These are phyloP conservation scores for Coniella vitis DNA, from an alignment of 2,329 filamentous ascomycete species.

Conservation along the genomic window DNA sequence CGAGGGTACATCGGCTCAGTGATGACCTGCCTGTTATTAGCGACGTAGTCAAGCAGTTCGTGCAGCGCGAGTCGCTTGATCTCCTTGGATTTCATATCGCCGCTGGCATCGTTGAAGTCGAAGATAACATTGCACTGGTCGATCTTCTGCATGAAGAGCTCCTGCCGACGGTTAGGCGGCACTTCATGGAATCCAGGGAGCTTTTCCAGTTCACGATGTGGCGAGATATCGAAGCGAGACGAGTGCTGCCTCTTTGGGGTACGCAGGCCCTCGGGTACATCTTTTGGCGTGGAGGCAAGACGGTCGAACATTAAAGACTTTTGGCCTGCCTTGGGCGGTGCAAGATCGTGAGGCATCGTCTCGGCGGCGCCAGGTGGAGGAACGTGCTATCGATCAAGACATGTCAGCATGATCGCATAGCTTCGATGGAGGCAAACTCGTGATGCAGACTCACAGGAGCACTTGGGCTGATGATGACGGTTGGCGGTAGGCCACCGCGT, in stretches of 20 bases:
- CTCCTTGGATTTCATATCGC: conserved; percentile 99
- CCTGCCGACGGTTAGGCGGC: conserved; percentile 85
- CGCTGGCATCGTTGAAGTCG: conserved; percentile 97
- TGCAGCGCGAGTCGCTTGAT: conserved; percentile 96
- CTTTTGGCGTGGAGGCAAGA: conserved; percentile 88
- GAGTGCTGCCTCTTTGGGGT: conserved; percentile 97
- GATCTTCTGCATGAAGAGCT: conserved; percentile 99
- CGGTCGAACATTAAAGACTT: conserved; percentile 87
- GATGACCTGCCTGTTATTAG: conserved; percentile 97
- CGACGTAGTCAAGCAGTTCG: conserved; percentile 94
- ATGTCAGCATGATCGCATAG: conserved; percentile 18
- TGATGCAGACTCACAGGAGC: conserved; percentile 61
- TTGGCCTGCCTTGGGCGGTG: conserved; percentile 82
- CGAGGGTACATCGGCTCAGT: conserved; percentile 98
- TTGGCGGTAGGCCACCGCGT: conserved; percentile 67
- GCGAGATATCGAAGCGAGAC: conserved; percentile 94
- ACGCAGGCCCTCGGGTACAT: conserved; percentile 89
- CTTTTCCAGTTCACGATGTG: conserved; percentile 94
- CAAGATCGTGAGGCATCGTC: conserved; percentile 96
- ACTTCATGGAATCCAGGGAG: conserved; percentile 97
- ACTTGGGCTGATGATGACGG: conserved; percentile 91
- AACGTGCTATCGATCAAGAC: conserved; percentile 56
- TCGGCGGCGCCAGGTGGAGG: conserved; percentile 90
- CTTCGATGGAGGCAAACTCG: neutral
- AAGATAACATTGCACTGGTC: conserved; percentile 99